phyloP scores from a whole-genome alignment of 2,329 filamentous ascomycete genomes.

The Botrytis deweyae region DNA sequence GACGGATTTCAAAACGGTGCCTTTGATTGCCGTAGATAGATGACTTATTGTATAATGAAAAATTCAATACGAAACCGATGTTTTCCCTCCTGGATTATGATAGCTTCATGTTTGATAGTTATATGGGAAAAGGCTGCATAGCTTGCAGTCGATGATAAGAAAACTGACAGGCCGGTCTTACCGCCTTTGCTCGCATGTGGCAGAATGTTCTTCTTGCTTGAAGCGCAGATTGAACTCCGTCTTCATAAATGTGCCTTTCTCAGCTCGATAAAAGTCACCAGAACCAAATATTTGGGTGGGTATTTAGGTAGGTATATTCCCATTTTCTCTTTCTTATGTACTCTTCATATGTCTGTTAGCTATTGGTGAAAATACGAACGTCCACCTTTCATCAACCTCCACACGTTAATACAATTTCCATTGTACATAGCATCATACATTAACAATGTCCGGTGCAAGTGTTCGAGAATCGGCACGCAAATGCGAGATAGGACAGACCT shows the following conservation, averaged over 20 bases:
- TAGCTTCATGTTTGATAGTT: too few relatives aligned
- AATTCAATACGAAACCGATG: not conserved
- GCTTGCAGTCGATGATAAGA: not conserved
- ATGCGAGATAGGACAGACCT: conserved; percentile 6
- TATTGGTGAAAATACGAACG: not conserved
- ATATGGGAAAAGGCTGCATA: not conserved
- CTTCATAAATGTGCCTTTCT: not conserved
- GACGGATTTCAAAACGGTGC: not conserved
- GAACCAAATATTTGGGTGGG: not conserved
- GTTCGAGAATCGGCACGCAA: conserved; percentile 9
- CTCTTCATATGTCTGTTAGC: not conserved
- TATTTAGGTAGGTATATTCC: not conserved
- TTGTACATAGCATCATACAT: not conserved
- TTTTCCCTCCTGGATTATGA: not conserved
- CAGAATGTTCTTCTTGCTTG: not conserved
- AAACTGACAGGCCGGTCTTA: not conserved
- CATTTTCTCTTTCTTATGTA: not conserved
- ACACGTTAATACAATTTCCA: not conserved
- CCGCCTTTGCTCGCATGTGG: not conserved
- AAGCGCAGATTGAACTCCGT: conserved; percentile 15
- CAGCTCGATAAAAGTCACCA: not conserved
- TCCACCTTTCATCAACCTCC: not conserved
- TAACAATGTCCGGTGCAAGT: not conserved
- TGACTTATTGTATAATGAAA: not conserved
- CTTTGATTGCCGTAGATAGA: not conserved